phyloP scores from a whole-genome alignment of 2,329 filamentous ascomycete species.

The Chaetomiaceae sp. region DNA sequence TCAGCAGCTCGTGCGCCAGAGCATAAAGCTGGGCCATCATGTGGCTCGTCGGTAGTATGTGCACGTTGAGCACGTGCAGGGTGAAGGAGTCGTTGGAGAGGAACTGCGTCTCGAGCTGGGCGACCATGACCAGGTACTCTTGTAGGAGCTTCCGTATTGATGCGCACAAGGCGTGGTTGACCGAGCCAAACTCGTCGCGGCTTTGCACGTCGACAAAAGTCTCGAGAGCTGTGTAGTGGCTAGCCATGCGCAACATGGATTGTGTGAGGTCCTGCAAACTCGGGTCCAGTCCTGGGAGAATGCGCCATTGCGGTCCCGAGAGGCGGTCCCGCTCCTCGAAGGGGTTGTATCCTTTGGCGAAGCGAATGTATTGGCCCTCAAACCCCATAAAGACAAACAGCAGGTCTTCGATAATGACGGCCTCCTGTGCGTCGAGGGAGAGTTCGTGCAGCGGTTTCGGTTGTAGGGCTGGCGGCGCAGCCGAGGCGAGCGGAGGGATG shows the following conservation, averaged over 20 bases:
- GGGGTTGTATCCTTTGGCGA: slow-evolving; percentile 76
- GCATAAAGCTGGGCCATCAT: slow-evolving; percentile 89
- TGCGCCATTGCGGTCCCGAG: slow-evolving; percentile 73
- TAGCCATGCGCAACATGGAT: slow-evolving; percentile 91
- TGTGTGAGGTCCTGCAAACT: slow-evolving; percentile 82
- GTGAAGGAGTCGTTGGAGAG: slow-evolving; percentile 87
- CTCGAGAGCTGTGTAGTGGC: slow-evolving; percentile 86
- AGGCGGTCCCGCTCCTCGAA: slow-evolving; percentile 81
- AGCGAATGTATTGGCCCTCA: slow-evolving; percentile 95
- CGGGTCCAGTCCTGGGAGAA: slow-evolving; percentile 80
- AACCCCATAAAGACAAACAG: slow-evolving; percentile 97
- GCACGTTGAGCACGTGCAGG: slow-evolving; percentile 85
- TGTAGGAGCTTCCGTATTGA: slow-evolving; percentile 86
- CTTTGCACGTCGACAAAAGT: slow-evolving; percentile 94
- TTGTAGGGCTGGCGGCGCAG: slow-evolving; percentile 65
- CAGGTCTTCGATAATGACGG: slow-evolving; percentile 81
- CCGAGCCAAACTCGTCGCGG: slow-evolving; percentile 84
- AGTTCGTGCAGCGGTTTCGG: slow-evolving; percentile 66
- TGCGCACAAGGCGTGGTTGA: slow-evolving; percentile 95
- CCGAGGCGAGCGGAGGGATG: slow-evolving; percentile 64
- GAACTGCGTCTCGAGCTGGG: slow-evolving; percentile 89
- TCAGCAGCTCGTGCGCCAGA: slow-evolving; percentile 80
- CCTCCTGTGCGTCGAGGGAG: slow-evolving; percentile 77
- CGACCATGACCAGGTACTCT: slow-evolving; percentile 88
- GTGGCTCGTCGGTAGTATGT: slow-evolving; percentile 83